These are phyloP conservation scores for Rhizopogon parksii DNA, from an alignment of 1,284 basidiomycete genomes.

Conservation along the genomic window DNA sequence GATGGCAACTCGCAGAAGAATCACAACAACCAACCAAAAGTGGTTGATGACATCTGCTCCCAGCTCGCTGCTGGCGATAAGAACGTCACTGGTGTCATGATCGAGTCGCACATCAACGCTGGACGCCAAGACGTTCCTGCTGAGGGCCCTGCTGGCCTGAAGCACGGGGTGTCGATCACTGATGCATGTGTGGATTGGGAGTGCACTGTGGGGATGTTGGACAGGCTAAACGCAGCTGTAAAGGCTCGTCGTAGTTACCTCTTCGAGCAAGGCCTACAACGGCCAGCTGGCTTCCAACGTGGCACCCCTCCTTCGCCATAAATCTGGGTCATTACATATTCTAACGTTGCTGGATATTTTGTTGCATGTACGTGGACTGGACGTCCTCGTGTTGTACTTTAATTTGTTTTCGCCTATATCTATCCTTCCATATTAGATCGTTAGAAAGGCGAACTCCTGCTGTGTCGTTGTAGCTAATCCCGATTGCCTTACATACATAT, in stretches of 20 bases:
- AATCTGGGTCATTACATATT: background rate
- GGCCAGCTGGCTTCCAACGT: slow-evolving; percentile 25
- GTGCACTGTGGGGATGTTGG: slow-evolving; percentile 72
- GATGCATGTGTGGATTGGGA: slow-evolving; percentile 94
- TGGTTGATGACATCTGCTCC: slow-evolving; percentile 68
- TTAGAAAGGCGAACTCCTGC: background rate
- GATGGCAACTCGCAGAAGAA: slow-evolving; percentile 92
- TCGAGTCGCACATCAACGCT: slow-evolving; percentile 89
- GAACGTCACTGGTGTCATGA: slow-evolving; percentile 91
- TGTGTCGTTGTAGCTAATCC: background rate
- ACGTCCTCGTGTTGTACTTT: background rate
- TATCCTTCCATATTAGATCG: background rate
- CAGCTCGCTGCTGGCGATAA: slow-evolving; percentile 77
- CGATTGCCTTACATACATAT: no score
- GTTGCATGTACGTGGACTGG: background rate
- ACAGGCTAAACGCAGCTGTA: slow-evolving; percentile 58
- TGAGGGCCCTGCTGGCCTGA: slow-evolving; percentile 57
- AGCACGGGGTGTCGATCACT: slow-evolving; percentile 85
- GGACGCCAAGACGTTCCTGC: slow-evolving; percentile 80
- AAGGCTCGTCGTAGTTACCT: slow-evolving; percentile 29
- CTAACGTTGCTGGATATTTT: no score
- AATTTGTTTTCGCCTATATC: background rate
- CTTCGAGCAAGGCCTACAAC: slow-evolving; percentile 29
- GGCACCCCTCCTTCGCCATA: slow-evolving; percentile 13
- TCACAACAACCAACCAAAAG: slow-evolving; percentile 84